A percentile compares a stretch with the other conserved stretches of the same genome.
phyloP scores from a whole-genome alignment of 176 grass and related monocot genomes.

The Lolium perenne region DNA sequence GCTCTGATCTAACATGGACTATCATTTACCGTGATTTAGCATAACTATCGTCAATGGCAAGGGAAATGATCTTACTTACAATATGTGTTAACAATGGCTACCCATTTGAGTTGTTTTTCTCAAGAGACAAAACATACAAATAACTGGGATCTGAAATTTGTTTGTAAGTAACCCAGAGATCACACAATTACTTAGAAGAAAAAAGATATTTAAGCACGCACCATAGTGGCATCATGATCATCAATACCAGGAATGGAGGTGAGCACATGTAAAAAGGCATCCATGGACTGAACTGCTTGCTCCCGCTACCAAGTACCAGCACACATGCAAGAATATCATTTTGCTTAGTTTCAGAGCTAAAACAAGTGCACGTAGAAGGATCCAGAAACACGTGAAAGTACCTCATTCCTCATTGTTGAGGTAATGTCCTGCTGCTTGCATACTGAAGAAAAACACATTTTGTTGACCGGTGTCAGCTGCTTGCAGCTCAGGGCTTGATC shows the following conservation, averaged over 20 bases:
- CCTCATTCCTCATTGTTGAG: constrained; percentile 74
- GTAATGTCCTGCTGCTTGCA: constrained; percentile 74
- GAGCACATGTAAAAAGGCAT: constrained; percentile 68
- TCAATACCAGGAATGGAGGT: constrained; percentile 88
- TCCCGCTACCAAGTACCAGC: constrained; percentile 41
- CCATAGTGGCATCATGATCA: constrained; percentile 76
- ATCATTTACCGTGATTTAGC: not conserved
- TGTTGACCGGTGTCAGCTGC: constrained; percentile 7
- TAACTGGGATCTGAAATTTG: not conserved
- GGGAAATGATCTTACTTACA: not conserved
- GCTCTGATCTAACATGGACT: constrained; percentile 3
- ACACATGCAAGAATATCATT: constrained; percentile 18
- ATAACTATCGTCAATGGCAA: constrained; percentile 19
- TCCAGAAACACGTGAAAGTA: constrained; percentile 36
- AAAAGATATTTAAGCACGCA: constrained; percentile 44
- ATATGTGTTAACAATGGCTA: not conserved
- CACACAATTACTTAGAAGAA: not conserved
- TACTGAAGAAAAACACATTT: constrained; percentile 48
- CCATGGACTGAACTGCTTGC: constrained; percentile 75
- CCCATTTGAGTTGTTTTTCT: not conserved
- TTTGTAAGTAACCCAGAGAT: constrained; percentile 27
- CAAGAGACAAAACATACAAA: constrained; percentile 11
- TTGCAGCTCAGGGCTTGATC: constrained; percentile 20
- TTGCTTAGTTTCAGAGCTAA: not conserved
- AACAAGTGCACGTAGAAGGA: not conserved